phyloP scores from a whole-genome alignment of 768 basidiomycete species.

The Hydnum rufescens region DNA sequence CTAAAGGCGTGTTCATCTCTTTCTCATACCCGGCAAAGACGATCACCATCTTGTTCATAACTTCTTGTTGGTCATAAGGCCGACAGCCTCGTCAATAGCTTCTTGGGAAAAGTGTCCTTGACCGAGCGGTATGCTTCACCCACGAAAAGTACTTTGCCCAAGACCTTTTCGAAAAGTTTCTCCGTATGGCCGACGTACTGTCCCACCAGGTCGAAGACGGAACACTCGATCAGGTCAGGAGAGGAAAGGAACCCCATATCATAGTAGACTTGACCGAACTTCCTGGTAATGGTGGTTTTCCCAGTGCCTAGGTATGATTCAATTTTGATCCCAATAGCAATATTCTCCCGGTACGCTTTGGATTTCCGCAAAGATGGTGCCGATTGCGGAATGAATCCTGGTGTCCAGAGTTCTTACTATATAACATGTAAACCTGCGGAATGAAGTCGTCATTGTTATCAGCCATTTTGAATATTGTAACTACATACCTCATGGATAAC shows the following conservation, averaged over 20 bases:
- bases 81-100: conserved; percentile 52
- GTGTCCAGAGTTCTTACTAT: conserved; percentile 21
- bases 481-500: conserved; percentile 58
- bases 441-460: conserved; percentile 25
- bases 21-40: conserved; percentile 51
- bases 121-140: conserved; percentile 51
- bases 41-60: conserved; percentile 40
- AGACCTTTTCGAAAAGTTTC: conserved; percentile 39
- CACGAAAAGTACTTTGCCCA: conserved; percentile 48
- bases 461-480: conserved; percentile 28
- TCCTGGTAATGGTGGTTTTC: conserved; percentile 41
- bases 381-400: conserved; percentile 36
- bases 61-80: conserved; percentile 34
- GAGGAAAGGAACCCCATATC: conserved; percentile 39
- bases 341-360: conserved; percentile 52
- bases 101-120: conserved; percentile 48
- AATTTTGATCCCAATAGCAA: conserved; percentile 21
- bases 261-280: conserved; percentile 41
- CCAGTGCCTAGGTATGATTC: conserved; percentile 32
- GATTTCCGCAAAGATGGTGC: conserved; percentile 56
- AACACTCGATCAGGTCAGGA: conserved; percentile 37
- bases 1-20: conserved; percentile 41
- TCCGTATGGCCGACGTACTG: conserved; percentile 49
- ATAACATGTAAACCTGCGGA: conserved; percentile 49
- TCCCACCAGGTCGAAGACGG: conserved; percentile 48